phyloP scores from a whole-genome alignment of 106 monocot genomes.

The Dioscorea zingiberensis region DNA sequence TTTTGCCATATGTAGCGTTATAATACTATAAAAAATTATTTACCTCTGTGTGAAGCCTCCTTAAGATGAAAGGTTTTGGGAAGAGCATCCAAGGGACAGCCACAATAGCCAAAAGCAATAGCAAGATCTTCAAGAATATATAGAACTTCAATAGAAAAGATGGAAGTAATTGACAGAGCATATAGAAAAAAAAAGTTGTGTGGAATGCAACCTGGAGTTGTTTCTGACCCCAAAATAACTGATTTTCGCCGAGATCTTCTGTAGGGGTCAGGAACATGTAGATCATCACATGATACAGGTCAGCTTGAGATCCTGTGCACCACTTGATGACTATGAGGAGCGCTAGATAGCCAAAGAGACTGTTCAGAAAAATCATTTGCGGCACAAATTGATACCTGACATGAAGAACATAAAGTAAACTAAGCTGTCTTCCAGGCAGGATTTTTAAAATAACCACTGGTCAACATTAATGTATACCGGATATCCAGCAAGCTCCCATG shows the following conservation, averaged over 20 bases:
- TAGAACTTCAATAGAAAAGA: slow-evolving; percentile 3
- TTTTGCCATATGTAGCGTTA: too few relatives aligned
- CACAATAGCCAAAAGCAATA: slow-evolving; percentile 76
- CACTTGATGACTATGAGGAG: slow-evolving; percentile 76
- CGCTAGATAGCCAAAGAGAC: slow-evolving; percentile 75
- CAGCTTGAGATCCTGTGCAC: slow-evolving; percentile 81
- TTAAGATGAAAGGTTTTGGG: slow-evolving; percentile 94
- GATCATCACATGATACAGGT: slow-evolving; percentile 87
- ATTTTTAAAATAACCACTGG: slow-evolving; percentile 4
- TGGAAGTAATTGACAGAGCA: not conserved
- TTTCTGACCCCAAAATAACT: slow-evolving; percentile 82
- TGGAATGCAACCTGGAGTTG: slow-evolving; percentile 47
- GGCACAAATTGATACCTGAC: slow-evolving; percentile 74
- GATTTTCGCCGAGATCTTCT: slow-evolving; percentile 73
- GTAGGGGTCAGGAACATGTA: slow-evolving; percentile 80
- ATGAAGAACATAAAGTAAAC: slow-evolving; percentile 3
- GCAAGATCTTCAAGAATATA: slow-evolving; percentile 61
- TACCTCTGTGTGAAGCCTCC: slow-evolving; percentile 89
- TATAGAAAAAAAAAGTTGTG: too few relatives aligned
- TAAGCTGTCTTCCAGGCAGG: not conserved
- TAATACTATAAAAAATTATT: not conserved
- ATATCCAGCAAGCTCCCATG: slow-evolving; percentile 76
- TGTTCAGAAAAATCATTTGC: slow-evolving; percentile 84
- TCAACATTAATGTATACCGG: slow-evolving; percentile 28
- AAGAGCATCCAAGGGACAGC: slow-evolving; percentile 99